Evolutionary conservation across 768 basidiomycete species (phyloP).

Genomic region (Collybia mongolica): DNA sequence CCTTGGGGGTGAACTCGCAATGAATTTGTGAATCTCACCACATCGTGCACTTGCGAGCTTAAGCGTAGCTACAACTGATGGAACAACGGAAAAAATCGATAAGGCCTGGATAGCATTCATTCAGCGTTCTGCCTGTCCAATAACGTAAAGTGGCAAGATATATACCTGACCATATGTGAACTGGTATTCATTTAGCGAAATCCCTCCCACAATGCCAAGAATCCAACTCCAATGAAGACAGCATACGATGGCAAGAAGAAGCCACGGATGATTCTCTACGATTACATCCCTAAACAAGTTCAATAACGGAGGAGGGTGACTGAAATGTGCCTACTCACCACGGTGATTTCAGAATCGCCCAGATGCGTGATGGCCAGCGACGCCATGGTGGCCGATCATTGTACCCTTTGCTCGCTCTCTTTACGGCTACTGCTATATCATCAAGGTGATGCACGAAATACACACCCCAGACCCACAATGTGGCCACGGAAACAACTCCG

Average conservation of each 20-base stretch:
- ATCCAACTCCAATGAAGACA: constrained; percentile 17
- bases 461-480: constrained; percentile 16
- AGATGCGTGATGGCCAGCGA: background rate
- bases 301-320: no score
- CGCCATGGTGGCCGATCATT: background rate
- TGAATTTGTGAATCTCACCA: no score
- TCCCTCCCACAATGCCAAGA: constrained; percentile 9
- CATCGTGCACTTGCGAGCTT: no score
- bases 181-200: constrained; percentile 6
- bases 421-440: background rate
- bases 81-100: constrained; percentile 6
- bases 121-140: background rate
- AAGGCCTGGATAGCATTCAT: background rate
- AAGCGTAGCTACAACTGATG: constrained; percentile 1
- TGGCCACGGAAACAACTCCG: constrained; percentile 8
- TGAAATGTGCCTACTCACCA: background rate
- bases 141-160: no score
- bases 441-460: constrained; percentile 11
- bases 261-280: constrained; percentile 10
- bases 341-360: constrained; percentile 4
- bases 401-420: background rate
- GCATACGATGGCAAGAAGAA: constrained; percentile 8
- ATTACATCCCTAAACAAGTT: constrained; percentile 7
- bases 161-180: constrained; percentile 14
- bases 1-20: no score